Percentiles rank a stretch among this genome's conserved stretches.
These are phyloP conservation scores for Ophiostoma himal-ulmi DNA, from an alignment of 2,329 filamentous ascomycete species.

Conservation along the genomic window DNA sequence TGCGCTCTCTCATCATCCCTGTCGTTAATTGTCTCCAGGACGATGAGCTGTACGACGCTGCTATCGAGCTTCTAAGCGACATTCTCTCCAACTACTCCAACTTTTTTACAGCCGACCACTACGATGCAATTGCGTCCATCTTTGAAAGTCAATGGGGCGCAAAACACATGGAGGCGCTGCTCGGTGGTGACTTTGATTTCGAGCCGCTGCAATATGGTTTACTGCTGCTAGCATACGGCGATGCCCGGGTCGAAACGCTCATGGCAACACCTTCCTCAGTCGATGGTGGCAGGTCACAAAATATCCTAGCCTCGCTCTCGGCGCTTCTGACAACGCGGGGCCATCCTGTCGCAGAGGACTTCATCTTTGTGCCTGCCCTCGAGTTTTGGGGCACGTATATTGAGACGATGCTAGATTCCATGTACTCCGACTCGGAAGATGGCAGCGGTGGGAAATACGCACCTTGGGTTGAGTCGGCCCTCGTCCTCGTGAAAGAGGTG, in stretches of 20 bases:
- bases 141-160: constrained; percentile 57
- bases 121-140: constrained; percentile 51
- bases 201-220: constrained; percentile 61
- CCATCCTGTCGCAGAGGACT: constrained; percentile 64
- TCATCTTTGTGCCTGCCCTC: constrained; percentile 65
- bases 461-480: constrained; percentile 54
- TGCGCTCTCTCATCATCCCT: constrained; percentile 55
- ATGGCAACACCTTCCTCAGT: constrained; percentile 54
- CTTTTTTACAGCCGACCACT: constrained; percentile 56
- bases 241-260: constrained; percentile 57
- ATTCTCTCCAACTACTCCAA: constrained; percentile 58
- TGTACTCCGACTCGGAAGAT: constrained; percentile 38
- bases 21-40: constrained; percentile 56
- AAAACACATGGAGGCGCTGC: constrained; percentile 48
- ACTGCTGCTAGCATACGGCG: constrained; percentile 62
- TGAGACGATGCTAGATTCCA: constrained; percentile 58
- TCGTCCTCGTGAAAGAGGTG: constrained; percentile 55
- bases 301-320: constrained; percentile 54
- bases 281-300: constrained; percentile 45
- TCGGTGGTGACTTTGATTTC: constrained; percentile 57
- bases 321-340: constrained; percentile 62
- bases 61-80: constrained; percentile 61
- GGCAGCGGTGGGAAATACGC: constrained; percentile 26
- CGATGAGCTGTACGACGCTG: constrained; percentile 52
- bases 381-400: constrained; percentile 79